Evolutionary conservation across 2,329 filamentous ascomycete species (phyloP).

Genomic region (Sordariomycetes sp.): DNA sequence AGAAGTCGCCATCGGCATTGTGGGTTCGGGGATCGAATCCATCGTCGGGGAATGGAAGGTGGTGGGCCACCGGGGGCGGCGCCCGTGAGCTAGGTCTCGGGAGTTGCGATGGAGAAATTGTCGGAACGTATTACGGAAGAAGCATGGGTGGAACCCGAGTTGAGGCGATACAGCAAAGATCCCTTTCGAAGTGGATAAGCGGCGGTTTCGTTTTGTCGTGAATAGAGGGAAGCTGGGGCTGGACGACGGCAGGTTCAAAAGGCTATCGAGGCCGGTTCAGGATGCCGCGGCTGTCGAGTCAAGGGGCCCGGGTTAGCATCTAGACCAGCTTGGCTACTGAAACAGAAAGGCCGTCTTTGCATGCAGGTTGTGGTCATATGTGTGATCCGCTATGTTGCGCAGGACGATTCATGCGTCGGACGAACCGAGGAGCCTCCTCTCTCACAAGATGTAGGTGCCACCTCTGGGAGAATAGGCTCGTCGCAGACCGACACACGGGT

Average conservation of each 20-base stretch:
- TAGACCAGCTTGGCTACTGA: not conserved
- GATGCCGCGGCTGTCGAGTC: not conserved
- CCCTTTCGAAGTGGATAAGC: not conserved
- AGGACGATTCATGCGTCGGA: conserved; percentile 2
- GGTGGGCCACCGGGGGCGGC: not conserved
- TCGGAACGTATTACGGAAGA: not conserved
- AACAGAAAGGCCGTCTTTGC: not conserved
- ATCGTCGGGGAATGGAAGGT: not conserved
- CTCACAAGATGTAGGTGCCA: conserved; percentile 1
- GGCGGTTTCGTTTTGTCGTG: not conserved
- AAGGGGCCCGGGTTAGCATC: not conserved
- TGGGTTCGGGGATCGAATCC: conserved; percentile 6
- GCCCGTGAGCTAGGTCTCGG: not conserved
- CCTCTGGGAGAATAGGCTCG: conserved; percentile 2
- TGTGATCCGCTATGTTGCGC: conserved; percentile 3
- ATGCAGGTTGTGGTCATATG: not conserved
- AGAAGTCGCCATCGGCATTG: conserved; percentile 21
- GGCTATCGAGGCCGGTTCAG: not conserved
- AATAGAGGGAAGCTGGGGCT: not conserved
- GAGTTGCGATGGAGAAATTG: not conserved
- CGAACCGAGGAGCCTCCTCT: not conserved
- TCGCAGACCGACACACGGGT: not conserved
- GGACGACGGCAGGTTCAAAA: not conserved
- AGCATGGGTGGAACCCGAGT: not conserved
- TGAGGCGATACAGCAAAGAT: not conserved